phyloP scores from a whole-genome alignment of 2,329 filamentous ascomycete species.

The Aspergillus ochraceus region DNA sequence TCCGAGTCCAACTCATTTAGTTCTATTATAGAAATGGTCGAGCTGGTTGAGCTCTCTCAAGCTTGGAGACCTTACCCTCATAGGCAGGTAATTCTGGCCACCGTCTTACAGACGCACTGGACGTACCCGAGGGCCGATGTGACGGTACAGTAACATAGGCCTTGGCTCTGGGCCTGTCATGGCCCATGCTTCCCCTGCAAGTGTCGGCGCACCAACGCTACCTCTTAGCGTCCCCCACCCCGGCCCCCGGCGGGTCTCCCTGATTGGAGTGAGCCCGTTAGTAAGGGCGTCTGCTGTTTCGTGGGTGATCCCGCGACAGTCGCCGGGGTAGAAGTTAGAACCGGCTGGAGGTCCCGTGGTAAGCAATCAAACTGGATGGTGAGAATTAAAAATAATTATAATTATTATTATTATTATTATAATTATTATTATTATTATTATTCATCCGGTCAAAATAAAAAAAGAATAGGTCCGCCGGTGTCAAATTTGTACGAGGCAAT shows the following conservation, averaged over 20 bases:
- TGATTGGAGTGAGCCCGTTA: constrained; percentile 1
- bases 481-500: not conserved
- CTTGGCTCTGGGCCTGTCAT: constrained; percentile 22
- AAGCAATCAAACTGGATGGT: not conserved
- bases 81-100: too few species aligned
- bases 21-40: too few species aligned
- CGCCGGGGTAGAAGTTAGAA: constrained; percentile 17
- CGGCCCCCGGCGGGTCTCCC: not conserved
- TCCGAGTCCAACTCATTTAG: too few species aligned
- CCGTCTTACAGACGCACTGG: not conserved
- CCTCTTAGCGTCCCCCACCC: constrained; percentile 5
- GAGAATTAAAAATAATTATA: not conserved
- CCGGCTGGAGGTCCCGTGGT: constrained; percentile 4
- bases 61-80: too few species aligned
- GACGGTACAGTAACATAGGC: constrained; percentile 6
- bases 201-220: constrained; percentile 1
- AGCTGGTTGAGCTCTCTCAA: too few species aligned
- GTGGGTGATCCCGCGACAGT: constrained; percentile 23
- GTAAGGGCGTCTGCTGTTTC: constrained; percentile 16
- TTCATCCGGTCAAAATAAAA: not conserved
- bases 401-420: not conserved
- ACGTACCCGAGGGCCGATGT: constrained; percentile 4
- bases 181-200: constrained; percentile 19
- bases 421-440: not conserved
- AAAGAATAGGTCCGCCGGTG: not conserved